Conservation (phyloP, 2,329 filamentous ascomycete species). For the Aureobasidium subglaciale region DNA sequence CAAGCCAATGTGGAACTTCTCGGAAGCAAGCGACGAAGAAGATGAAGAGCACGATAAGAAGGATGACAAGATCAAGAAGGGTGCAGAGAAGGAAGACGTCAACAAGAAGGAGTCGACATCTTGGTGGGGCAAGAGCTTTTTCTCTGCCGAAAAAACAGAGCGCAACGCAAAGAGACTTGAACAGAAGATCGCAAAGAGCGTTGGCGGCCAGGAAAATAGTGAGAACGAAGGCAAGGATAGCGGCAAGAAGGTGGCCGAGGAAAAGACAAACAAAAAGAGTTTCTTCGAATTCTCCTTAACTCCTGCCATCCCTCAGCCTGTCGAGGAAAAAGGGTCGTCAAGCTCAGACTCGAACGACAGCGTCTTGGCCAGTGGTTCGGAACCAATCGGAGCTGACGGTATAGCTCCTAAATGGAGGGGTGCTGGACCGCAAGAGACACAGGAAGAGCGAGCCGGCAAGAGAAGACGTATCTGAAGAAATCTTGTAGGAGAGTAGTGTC, state of each 20-base stretch:
- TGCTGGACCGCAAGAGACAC: background rate
- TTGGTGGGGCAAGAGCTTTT: conserved; percentile 22
- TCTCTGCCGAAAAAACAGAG: conserved; percentile 24
- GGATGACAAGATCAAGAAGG: conserved; percentile 13
- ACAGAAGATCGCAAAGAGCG: conserved; percentile 4
- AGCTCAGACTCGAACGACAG: background rate
- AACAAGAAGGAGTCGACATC: conserved; percentile 17
- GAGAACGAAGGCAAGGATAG: conserved; percentile 1
- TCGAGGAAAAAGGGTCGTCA: background rate
- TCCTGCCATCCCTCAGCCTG: background rate
- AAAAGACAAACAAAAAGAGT: background rate
- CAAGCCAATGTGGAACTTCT: conserved; percentile 71
- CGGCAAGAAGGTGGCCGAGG: background rate
- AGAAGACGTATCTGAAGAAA: conserved; percentile 3
- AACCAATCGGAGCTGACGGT: background rate
- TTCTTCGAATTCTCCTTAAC: conserved; percentile 14
- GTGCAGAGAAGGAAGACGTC: conserved; percentile 21
- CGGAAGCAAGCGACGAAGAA: conserved; percentile 50
- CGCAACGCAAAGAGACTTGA: conserved; percentile 20
- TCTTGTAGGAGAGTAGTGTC: background rate
- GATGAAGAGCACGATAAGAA: conserved; percentile 19
- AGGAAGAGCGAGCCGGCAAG: conserved; percentile 6
- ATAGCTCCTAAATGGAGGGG: background rate
- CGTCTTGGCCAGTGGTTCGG: background rate
- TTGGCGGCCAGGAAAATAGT: conserved; percentile 3